Percentiles rank a stretch among this genome's conserved stretches.
phyloP scores from a whole-genome alignment of 164 flowering plant genomes.

The Vitis rupestris region DNA sequence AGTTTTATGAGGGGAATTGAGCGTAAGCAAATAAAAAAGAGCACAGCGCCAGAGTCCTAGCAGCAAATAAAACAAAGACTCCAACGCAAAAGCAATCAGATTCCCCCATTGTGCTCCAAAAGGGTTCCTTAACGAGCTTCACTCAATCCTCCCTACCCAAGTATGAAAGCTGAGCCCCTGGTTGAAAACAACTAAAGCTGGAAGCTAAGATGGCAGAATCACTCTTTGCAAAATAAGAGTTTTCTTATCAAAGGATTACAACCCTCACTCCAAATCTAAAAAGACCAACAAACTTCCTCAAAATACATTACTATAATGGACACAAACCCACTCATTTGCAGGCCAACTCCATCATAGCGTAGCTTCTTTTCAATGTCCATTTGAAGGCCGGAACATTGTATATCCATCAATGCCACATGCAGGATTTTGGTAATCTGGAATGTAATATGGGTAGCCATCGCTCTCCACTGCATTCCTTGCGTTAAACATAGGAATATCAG shows the following conservation, averaged over 20 bases:
- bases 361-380: constrained; percentile 42
- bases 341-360: constrained; percentile 3
- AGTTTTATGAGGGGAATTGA: too few relatives aligned
- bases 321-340: constrained; percentile 6
- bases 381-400: constrained; percentile 62
- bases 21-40: too few relatives aligned
- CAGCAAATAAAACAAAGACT: too few relatives aligned
- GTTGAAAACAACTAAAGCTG: constrained; percentile 3
- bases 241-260: constrained; percentile 37
- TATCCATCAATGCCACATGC: constrained; percentile 63
- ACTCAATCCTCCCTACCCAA: too few relatives aligned
- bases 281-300: constrained; percentile 27
- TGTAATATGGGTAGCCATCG: constrained; percentile 50
- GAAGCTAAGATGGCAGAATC: constrained; percentile 23
- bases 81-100: too few relatives aligned
- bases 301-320: constrained; percentile 37
- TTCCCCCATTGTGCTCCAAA: too few relatives aligned
- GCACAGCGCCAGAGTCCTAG: too few relatives aligned
- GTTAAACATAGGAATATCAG: constrained; percentile 47
- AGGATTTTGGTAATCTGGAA: constrained; percentile 58
- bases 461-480: constrained; percentile 36
- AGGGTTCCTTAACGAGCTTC: too few relatives aligned
- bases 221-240: constrained; percentile 43
- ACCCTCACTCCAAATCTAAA: constrained; percentile 36
- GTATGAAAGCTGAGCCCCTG: background rate